These are phyloP conservation scores for Plenodomus lindquistii DNA, from an alignment of 2,329 filamentous ascomycete genomes.

Conservation along the genomic window DNA sequence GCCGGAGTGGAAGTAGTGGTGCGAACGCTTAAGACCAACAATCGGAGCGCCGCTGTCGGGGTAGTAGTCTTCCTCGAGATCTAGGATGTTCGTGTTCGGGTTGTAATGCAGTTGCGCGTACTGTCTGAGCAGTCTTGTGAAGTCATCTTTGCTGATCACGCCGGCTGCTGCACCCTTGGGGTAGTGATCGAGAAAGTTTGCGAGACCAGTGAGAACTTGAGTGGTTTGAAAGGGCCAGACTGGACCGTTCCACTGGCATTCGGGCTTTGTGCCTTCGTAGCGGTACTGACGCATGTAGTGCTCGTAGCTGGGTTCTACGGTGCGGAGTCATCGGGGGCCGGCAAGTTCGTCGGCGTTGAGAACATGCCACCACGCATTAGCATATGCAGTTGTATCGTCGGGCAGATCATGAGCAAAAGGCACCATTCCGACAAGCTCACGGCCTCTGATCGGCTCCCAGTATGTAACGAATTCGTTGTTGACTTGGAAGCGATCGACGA, in stretches of 20 bases:
- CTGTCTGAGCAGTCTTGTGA: constrained; percentile 42
- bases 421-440: constrained; percentile 50
- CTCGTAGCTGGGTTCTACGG: constrained; percentile 50
- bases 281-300: constrained; percentile 53
- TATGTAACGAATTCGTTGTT: constrained; percentile 46
- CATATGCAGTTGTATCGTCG: constrained; percentile 45
- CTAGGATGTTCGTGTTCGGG: constrained; percentile 32
- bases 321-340: constrained; percentile 46
- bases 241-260: constrained; percentile 54
- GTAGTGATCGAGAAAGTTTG: constrained; percentile 51
- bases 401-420: constrained; percentile 51
- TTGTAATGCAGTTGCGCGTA: constrained; percentile 51
- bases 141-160: constrained; percentile 37
- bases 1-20: constrained; percentile 53
- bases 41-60: constrained; percentile 48
- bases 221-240: constrained; percentile 52
- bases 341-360: constrained; percentile 40
- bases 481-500: constrained; percentile 49
- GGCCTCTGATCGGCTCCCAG: constrained; percentile 48
- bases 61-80: constrained; percentile 52
- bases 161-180: constrained; percentile 24
- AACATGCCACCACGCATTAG: constrained; percentile 45
- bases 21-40: constrained; percentile 48
- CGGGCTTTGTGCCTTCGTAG: constrained; percentile 43
- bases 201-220: constrained; percentile 46